These are phyloP conservation scores for Teratosphaeria destructans DNA, from an alignment of 2,329 filamentous ascomycete genomes.

Conservation along the genomic window DNA sequence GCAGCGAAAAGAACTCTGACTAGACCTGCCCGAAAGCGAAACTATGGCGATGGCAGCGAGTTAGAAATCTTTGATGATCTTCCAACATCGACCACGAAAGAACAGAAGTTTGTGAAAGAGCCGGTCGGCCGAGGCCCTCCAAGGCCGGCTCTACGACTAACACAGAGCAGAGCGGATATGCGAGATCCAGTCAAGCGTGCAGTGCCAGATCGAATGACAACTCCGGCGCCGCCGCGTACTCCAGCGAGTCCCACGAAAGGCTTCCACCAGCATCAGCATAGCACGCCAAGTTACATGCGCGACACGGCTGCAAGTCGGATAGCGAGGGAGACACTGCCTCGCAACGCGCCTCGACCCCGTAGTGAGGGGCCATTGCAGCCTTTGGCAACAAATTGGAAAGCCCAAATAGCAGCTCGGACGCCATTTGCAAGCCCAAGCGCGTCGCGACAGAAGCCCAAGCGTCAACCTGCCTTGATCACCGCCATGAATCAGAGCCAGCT, in stretches of 20 bases:
- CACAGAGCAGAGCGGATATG: conserved; percentile 21
- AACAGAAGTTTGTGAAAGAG: conserved; percentile 73
- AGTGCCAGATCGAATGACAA: conserved; percentile 37
- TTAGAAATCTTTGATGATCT: conserved; percentile 90
- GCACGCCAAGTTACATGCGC: conserved; percentile 52
- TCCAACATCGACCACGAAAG: conserved; percentile 71
- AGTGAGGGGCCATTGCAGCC: conserved; percentile 41
- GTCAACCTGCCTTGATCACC: conserved; percentile 75
- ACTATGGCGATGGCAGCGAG: conserved; percentile 88
- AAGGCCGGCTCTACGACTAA: conserved; percentile 33
- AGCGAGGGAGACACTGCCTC: conserved; percentile 47
- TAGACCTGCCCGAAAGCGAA: conserved; percentile 56
- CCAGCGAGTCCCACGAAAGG: conserved; percentile 45
- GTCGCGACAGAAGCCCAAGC: conserved; percentile 36
- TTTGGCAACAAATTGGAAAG: conserved; percentile 50
- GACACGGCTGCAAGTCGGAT: conserved; percentile 57
- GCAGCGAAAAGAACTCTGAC: conserved; percentile 60
- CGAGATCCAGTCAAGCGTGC: conserved; percentile 19
- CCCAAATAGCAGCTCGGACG: conserved; percentile 41
- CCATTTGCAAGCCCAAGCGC: conserved; percentile 41
- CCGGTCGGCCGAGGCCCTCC: conserved; percentile 60
- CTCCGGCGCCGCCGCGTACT: conserved; percentile 34
- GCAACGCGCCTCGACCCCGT: conserved; percentile 26
- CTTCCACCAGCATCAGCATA: conserved; percentile 31
- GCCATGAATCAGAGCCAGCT: conserved; percentile 67